Evolutionary conservation across 2,329 filamentous ascomycete species (phyloP).

Genomic region (Fusarium paranaense): DNA sequence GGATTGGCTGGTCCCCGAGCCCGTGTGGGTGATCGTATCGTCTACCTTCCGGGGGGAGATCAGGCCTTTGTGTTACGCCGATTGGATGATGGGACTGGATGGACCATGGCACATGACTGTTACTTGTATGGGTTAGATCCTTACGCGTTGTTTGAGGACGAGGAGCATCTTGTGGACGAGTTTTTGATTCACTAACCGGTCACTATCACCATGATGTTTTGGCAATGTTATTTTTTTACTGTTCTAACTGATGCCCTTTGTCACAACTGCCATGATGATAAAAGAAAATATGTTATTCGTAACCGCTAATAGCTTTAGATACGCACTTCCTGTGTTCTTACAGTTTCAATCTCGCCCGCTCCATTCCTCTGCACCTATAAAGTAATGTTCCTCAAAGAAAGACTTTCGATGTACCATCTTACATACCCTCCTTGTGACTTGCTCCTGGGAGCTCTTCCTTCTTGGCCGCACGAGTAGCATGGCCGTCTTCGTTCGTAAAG

Average conservation of each 20-base stretch:
- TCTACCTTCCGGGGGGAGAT: conserved; percentile 9
- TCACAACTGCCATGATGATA: neutral
- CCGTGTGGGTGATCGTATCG: neutral
- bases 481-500: conserved; percentile 6
- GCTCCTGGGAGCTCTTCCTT: conserved; percentile 32
- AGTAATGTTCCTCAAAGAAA: too few relatives aligned
- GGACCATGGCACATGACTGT: conserved; percentile 14
- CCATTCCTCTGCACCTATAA: too few relatives aligned
- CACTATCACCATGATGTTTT: neutral
- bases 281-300: neutral
- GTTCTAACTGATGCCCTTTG: neutral
- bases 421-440: conserved; percentile 16
- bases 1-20: neutral
- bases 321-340: too few relatives aligned
- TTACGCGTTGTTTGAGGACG: conserved; percentile 1
- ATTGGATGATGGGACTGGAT: neutral
- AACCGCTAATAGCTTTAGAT: neutral
- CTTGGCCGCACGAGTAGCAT: neutral
- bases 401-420: too few relatives aligned
- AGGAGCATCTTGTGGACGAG: conserved; percentile 4
- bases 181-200: neutral
- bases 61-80: neutral
- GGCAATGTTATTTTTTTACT: neutral
- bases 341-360: too few relatives aligned
- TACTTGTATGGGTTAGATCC: conserved; percentile 16